Evolutionary conservation across 2,329 filamentous ascomycete genomes (phyloP).

Genomic region (Chrysoporthe cubensis): DNA sequence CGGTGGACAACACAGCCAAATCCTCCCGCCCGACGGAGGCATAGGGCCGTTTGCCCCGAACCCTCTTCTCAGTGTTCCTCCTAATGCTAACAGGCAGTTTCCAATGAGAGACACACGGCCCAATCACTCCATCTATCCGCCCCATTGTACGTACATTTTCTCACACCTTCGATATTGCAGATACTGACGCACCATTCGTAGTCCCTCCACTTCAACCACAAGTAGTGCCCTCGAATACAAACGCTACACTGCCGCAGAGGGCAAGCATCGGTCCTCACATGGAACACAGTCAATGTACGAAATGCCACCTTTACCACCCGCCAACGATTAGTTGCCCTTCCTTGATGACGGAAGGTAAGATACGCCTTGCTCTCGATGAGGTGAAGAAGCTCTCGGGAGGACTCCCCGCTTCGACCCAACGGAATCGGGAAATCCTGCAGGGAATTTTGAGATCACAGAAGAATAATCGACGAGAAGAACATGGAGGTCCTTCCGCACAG

Average conservation of each 20-base stretch:
- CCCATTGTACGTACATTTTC: background rate
- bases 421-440: conserved; percentile 21
- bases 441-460: conserved; percentile 16
- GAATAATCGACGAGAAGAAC: background rate
- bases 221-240: background rate
- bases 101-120: background rate
- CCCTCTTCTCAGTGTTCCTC: background rate
- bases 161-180: background rate
- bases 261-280: conserved; percentile 38
- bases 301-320: conserved; percentile 68
- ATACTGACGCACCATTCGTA: conserved; percentile 1
- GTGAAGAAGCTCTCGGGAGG: conserved; percentile 48
- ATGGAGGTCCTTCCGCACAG: background rate
- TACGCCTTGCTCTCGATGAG: conserved; percentile 66
- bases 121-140: no score
- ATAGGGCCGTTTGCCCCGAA: background rate
- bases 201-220: background rate
- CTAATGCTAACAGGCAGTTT: background rate
- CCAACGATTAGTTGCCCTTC: conserved; percentile 61
- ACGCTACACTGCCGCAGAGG: background rate
- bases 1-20: background rate
- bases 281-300: conserved; percentile 63
- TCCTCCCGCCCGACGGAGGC: background rate
- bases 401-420: background rate
- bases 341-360: conserved; percentile 64